A percentile compares a stretch with the other conserved stretches of the same genome.
Evolutionary conservation across 768 basidiomycete species (phyloP).

Genomic region (Mycena polygramma): DNA sequence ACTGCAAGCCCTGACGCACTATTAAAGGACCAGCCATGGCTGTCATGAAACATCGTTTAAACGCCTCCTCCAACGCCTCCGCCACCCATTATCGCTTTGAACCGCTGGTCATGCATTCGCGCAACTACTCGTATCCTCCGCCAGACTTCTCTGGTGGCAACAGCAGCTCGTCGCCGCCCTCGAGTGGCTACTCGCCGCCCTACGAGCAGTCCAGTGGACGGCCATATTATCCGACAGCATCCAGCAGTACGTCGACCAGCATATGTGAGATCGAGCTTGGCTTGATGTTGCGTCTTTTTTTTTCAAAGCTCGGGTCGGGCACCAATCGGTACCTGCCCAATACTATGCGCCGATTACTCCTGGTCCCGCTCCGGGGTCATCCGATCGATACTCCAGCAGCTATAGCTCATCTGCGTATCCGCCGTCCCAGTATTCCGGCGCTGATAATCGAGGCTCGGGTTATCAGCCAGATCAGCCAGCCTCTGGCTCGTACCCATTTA

Average conservation of each 20-base stretch:
- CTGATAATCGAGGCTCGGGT: slow-evolving; percentile 21
- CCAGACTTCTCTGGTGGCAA: slow-evolving; percentile 12
- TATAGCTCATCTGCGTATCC: slow-evolving; percentile 18
- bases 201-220: slow-evolving; percentile 25
- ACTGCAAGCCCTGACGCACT: slow-evolving; percentile 21
- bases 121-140: slow-evolving; percentile 26
- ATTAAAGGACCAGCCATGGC: slow-evolving; percentile 30
- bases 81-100: slow-evolving; percentile 27
- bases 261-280: not conserved
- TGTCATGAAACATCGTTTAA: slow-evolving; percentile 23
- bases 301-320: slow-evolving; percentile 24
- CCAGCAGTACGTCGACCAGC: slow-evolving; percentile 20
- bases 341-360: slow-evolving; percentile 35
- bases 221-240: slow-evolving; percentile 19
- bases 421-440: slow-evolving; percentile 9
- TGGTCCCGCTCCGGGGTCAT: slow-evolving; percentile 21
- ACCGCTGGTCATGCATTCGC: slow-evolving; percentile 2
- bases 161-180: slow-evolving; percentile 15
- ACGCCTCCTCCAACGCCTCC: slow-evolving; percentile 33
- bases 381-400: slow-evolving; percentile 18
- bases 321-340: not conserved
- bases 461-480: slow-evolving; percentile 13
- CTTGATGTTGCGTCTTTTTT: not conserved
- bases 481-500: slow-evolving; percentile 30
- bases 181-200: slow-evolving; percentile 9